Evolutionary conservation across 2,329 filamentous ascomycete species (phyloP), one percentile per base, ranked within the genome.

Genomic region (Alternaria brassicicola): DNA sequence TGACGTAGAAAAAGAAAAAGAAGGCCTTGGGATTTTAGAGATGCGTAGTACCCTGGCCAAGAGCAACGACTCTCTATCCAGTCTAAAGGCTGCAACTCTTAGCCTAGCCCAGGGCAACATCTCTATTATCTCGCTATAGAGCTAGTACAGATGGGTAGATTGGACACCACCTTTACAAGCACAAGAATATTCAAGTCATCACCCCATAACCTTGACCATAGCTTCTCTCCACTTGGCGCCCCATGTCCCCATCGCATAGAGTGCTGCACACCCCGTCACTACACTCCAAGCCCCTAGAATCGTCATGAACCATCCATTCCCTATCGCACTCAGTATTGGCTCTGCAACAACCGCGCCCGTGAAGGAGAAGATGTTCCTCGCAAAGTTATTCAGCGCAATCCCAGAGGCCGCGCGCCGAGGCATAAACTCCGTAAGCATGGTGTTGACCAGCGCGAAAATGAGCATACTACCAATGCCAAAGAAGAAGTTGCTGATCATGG

Each of bases 221-320:
- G 77, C 75, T 49, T 78, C 78, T 67, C 89, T 84, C 90, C 90
- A 92, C 66, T 79, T 80, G 17, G 82, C 79, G 0, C 86, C 86
- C 67, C 84, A 88, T 62, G 79, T 83, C 67, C 82, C 82, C 78
- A 93, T 83, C 0, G 84, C 75, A 77, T 83, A 87, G 21, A 93
- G 84, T 15, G 86, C 82, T 6, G 77, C 70, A 55, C 55, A 66
- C 3, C 68, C 70, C n/a, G 66, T 72, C 1, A 85, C 70, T 70
- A 89, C 82, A 43, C 71, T 72, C 70, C 69, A 74, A 1, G 90
- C 81, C 3, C 73, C 76, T 33, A 79, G 43, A 5, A 78, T 76
- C 1, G 76, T 78, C 65, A 72, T 77, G 21, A 78, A 35, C 77
- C 77, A 79, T 1, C 77, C 77, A 62, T 78, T 77, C 2, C 77